phyloP scores from a whole-genome alignment of 2,329 filamentous ascomycete species.

The Exophiala aquamarina region DNA sequence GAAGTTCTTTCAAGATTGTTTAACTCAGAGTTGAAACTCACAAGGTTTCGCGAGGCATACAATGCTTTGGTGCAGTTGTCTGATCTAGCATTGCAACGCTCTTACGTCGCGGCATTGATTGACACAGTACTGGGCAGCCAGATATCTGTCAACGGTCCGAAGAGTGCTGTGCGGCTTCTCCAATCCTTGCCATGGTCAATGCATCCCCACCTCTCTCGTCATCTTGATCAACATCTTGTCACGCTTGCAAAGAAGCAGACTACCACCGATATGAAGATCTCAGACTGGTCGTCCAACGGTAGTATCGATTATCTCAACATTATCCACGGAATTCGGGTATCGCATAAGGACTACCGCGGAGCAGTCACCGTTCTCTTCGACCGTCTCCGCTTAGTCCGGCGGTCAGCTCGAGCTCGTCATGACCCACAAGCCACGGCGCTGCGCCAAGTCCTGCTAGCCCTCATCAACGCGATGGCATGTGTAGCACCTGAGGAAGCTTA shows the following conservation, averaged over 20 bases:
- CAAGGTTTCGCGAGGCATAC: slow-evolving; percentile 80
- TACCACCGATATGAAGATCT: slow-evolving; percentile 49
- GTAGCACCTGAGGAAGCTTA: slow-evolving; percentile 81
- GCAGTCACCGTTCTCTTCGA: slow-evolving; percentile 52
- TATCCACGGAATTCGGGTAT: slow-evolving; percentile 86
- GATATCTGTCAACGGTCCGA: slow-evolving; percentile 29
- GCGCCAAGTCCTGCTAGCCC: slow-evolving; percentile 73
- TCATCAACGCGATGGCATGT: slow-evolving; percentile 90
- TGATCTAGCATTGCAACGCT: slow-evolving; percentile 69
- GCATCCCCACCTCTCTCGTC: slow-evolving; percentile 66
- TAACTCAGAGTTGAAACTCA: slow-evolving; percentile 74
- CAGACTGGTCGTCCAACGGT: slow-evolving; percentile 1
- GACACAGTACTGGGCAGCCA: slow-evolving; percentile 40
- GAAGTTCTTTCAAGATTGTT: slow-evolving; percentile 84
- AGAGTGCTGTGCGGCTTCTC: slow-evolving; percentile 60
- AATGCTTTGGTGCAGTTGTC: slow-evolving; percentile 72
- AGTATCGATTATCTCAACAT: slow-evolving; percentile 77
- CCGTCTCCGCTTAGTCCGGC: slow-evolving; percentile 33
- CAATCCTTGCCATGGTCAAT: slow-evolving; percentile 70
- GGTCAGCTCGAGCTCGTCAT: slow-evolving; percentile 31
- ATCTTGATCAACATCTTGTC: slow-evolving; percentile 75
- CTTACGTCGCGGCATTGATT: slow-evolving; percentile 68
- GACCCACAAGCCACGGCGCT: slow-evolving; percentile 55
- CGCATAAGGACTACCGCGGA: slow-evolving; percentile 81
- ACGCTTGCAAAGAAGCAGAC: slow-evolving; percentile 68